Evolutionary conservation across 768 basidiomycete genomes (phyloP).

Genomic region (Phaeolepiota aurea): DNA sequence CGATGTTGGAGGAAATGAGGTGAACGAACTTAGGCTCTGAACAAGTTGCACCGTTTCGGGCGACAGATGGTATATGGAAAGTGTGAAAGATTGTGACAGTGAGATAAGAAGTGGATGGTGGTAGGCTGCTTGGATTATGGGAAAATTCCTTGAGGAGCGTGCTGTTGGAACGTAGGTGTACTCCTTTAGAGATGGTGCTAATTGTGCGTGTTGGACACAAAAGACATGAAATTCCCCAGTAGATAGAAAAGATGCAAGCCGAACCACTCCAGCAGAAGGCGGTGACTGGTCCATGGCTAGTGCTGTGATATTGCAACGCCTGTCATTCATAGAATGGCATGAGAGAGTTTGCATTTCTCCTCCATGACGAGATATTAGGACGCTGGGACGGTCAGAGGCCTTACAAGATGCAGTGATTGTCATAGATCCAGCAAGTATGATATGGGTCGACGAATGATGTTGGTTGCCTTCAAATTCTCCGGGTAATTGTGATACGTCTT

Average conservation of each 20-base stretch:
- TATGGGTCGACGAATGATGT: conserved; percentile 21
- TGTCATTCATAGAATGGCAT: conserved; percentile 28
- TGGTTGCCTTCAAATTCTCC: conserved; percentile 5
- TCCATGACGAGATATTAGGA: conserved; percentile 27
- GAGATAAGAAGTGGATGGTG: conserved; percentile 74
- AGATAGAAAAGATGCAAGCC: conserved; percentile 54
- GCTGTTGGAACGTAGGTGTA: conserved; percentile 40
- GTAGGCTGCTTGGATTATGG: conserved; percentile 61
- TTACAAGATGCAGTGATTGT: conserved; percentile 49
- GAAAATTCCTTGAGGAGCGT: conserved; percentile 28
- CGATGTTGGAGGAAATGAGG: conserved; percentile 72
- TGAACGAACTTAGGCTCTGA: conserved; percentile 69
- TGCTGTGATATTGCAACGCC: conserved; percentile 42
- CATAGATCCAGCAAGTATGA: conserved; percentile 53
- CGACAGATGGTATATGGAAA: conserved; percentile 68
- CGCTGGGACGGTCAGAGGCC: conserved; percentile 21
- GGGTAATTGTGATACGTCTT: background rate
- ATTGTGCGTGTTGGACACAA: conserved; percentile 37
- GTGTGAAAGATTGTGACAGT: conserved; percentile 55
- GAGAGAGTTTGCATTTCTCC: conserved; percentile 28
- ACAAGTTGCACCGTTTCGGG: conserved; percentile 39
- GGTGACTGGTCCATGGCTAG: conserved; percentile 72
- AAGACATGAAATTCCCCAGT: conserved; percentile 63
- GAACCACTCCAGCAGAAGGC: conserved; percentile 30
- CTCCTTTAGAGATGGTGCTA: conserved; percentile 31